Evolutionary conservation across 495 filamentous ascomycete genomes (phyloP).

Genomic region (Cairneyella variabilis): DNA sequence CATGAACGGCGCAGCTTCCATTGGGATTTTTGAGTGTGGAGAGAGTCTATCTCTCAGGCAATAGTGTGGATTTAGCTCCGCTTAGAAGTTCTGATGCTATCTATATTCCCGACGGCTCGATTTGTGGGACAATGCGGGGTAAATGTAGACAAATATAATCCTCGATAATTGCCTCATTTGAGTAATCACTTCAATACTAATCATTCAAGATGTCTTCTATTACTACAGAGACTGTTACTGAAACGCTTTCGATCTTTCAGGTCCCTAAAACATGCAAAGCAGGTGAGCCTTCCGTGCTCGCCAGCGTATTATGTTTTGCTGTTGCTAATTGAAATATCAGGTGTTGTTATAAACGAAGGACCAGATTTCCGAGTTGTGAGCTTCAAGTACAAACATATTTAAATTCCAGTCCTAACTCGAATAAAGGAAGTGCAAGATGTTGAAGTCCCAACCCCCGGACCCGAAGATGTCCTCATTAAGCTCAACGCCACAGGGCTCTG

Average conservation of each 20-base stretch:
- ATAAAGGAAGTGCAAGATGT: constrained; percentile 40
- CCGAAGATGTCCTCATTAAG: constrained; percentile 43
- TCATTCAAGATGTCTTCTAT: neutral
- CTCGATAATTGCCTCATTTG: no score
- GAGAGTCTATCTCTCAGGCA: no score
- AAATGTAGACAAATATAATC: no score
- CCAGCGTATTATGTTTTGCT: no score
- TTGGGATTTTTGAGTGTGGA: no score
- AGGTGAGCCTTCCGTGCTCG: no score
- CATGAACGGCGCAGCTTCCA: no score
- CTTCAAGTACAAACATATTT: neutral
- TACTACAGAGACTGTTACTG: neutral
- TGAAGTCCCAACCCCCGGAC: constrained; percentile 48
- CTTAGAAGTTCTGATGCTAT: no score
- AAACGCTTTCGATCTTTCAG: constrained; percentile 15
- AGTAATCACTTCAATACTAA: neutral
- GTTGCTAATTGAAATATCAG: no score
- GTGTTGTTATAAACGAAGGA: constrained; percentile 51
- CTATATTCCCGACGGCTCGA: no score
- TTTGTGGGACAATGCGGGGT: no score
- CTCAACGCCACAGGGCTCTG: constrained; percentile 47
- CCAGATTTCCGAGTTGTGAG: constrained; percentile 45
- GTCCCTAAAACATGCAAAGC: constrained; percentile 53
- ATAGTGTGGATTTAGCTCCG: no score
- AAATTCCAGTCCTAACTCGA: neutral